Percentiles rank a stretch among this genome's conserved stretches.
Evolutionary conservation across 495 filamentous ascomycete genomes (phyloP).

Genomic region (Tuber indicum): DNA sequence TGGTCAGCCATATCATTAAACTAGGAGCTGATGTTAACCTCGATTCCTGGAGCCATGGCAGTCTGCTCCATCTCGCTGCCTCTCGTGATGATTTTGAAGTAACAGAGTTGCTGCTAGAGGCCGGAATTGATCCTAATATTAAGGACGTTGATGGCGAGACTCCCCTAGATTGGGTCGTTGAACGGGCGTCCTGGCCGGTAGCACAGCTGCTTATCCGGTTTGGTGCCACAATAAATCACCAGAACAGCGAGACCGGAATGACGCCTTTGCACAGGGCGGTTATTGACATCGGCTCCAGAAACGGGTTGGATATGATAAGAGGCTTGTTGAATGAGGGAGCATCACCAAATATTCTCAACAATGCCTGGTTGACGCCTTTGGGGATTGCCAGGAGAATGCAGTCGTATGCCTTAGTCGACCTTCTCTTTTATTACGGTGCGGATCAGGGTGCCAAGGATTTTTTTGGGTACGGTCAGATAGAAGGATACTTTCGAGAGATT

Average conservation of each 20-base stretch:
- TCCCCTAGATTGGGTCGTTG: neutral
- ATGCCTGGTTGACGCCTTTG: conserved; percentile 2
- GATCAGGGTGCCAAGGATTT: neutral
- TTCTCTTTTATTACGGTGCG: neutral
- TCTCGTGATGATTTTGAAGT: neutral
- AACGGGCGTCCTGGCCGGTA: neutral
- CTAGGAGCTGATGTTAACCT: neutral
- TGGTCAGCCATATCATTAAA: neutral
- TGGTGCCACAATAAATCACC: neutral
- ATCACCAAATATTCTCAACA: neutral
- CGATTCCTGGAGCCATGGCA: neutral
- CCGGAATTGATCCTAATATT: neutral
- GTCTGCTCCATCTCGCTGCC: neutral
- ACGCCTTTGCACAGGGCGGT: neutral
- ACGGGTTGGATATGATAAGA: neutral
- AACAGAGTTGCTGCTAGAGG: neutral
- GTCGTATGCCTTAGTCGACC: neutral
- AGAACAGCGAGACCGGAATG: neutral
- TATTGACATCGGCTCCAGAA: neutral
- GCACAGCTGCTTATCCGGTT: neutral
- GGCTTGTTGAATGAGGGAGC: neutral
- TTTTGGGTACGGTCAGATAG: conserved; percentile 1
- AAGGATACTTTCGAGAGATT: neutral
- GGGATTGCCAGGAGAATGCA: neutral
- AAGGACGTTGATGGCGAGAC: neutral